Percentiles rank a stretch among this genome's conserved stretches.
These are phyloP conservation scores for Aspergillus nanangensis DNA, from an alignment of 495 filamentous ascomycete genomes.

Conservation along the genomic window DNA sequence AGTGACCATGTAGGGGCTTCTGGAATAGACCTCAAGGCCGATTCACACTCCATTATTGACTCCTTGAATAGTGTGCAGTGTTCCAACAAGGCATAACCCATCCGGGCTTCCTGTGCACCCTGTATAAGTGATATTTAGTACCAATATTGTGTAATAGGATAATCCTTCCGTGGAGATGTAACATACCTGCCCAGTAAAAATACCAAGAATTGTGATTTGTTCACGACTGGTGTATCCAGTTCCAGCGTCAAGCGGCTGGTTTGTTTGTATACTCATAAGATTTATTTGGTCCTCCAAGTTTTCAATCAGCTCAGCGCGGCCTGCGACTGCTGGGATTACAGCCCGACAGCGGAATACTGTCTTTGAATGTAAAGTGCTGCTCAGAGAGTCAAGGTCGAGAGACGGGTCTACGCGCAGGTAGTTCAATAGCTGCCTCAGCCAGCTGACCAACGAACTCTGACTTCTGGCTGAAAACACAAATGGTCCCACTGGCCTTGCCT, in stretches of 20 bases:
- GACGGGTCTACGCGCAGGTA: background rate
- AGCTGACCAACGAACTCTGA: background rate
- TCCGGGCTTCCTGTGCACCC: slow-evolving; percentile 61
- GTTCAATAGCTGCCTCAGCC: background rate
- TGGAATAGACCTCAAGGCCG: slow-evolving; percentile 16
- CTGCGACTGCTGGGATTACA: background rate
- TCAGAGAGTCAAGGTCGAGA: background rate
- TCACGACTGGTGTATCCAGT: background rate
- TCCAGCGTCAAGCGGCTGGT: background rate
- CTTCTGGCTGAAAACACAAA: background rate
- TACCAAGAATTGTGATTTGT: slow-evolving; percentile 12
- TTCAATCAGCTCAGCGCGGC: background rate
- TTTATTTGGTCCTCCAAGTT: background rate
- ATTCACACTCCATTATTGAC: slow-evolving; percentile 12
- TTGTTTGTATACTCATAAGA: background rate
- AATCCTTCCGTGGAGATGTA: too few relatives aligned
- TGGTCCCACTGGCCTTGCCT: background rate
- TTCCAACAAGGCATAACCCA: slow-evolving; percentile 44
- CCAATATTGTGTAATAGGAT: too few relatives aligned
- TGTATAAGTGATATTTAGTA: too few relatives aligned
- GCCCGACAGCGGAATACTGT: background rate
- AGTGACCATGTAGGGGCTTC: slow-evolving; percentile 19
- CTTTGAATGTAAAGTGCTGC: background rate
- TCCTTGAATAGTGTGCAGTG: slow-evolving; percentile 7
- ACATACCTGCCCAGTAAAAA: slow-evolving; percentile 59